Evolutionary conservation across 176 grass and related monocot species (phyloP), one percentile per base, ranked within the genome.

Genomic region (Cenchrus fungigraminus): DNA sequence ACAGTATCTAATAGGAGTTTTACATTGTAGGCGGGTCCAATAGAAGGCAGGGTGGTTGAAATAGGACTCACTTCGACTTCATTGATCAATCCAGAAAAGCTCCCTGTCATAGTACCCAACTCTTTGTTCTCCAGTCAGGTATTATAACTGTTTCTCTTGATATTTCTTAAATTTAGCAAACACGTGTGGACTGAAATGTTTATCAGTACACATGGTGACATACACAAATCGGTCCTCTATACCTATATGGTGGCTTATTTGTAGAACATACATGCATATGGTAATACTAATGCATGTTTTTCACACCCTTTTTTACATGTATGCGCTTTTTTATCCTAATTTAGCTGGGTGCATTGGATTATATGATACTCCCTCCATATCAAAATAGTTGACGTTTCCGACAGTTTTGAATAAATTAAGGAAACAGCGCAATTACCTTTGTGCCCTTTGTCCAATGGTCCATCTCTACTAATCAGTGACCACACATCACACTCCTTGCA

Each of bases 51-150:
- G 80, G 97, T 98, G 80, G 40, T 81, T 70, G 89, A 94, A 89
- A 91, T 98, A 57, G 97, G 97, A 54, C 97, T 98, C 54, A 95
- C 93, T 66, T 81, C 86, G 34, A 98, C 97, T 65, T 87, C 79
- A 52, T 91, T 98, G 81, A 89, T 92, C 69, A 98, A 94, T 88
- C 84, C 97, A 75, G 97, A 98, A 81, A 94, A 94, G 84, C 94
- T 91, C 55, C 97, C 97, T 68, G 92, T 98, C 73, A 91, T 95
- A 83, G 93, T 98, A 59, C 97, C 97, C 60, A 98, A 98, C 49
- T 98, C 97, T 72, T 52, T 98, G 61, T 98, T 98, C 78, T 91
- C 93, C 65, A 98, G 97, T 86, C 97, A 98, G 93, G 97, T 98
- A 84, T 25, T 22, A 20, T 69, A 51, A 85, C 60, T 47, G 17